Evolutionary conservation across 352 stramenopile species (phyloP), one percentile per base, ranked within the genome.

Genomic region (Thalassiosira exigua): DNA sequence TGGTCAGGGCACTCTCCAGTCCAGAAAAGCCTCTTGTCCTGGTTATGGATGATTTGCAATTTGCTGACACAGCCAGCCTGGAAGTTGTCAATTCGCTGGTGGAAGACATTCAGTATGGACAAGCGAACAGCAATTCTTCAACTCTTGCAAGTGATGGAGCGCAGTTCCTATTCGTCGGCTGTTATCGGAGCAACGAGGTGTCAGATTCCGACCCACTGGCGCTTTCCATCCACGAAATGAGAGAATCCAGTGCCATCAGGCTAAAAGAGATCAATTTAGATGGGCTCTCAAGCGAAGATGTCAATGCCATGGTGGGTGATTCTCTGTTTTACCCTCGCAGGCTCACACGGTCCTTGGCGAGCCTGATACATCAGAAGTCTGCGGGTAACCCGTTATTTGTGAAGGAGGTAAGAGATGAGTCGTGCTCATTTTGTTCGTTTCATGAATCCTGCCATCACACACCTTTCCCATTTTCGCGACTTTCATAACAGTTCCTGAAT

Each of bases 11-110:
- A 30, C 58, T 79, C 21, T 79, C 69, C 9, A 61, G 42, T 22
- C 19, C 22, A 21, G 27, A 7, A 29, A 27, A 33, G 2, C 59
- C 58, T n/a, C 9, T 64, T 26, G 7, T 79, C 24, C 33, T 79
- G 21, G 58, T 68, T 12, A 17, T 79, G n/a, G 70, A 79, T 44
- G 70, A 79, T 51, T 42, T 79, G 4, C 70, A 79, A 3, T 79
- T 59, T 59, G 60, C 60, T 14, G 70, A 79, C 41, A 9, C 24
- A 0, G 51, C 51, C 0, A 57, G 52, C 1, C 30, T 68, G 30
- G 59, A 68, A 21, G 41, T 79, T 44, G 52, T 73, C 7, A 17
- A 3, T 29, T 29, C 62, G n/a, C 19, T 71, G 0, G 65, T 79
- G 7, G 32, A 72, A 51, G 58, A 36, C 7, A n/a, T n/a, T n/a